These are phyloP conservation scores for Botrytis sinoallii DNA, from an alignment of 2,329 filamentous ascomycete species.

Conservation along the genomic window DNA sequence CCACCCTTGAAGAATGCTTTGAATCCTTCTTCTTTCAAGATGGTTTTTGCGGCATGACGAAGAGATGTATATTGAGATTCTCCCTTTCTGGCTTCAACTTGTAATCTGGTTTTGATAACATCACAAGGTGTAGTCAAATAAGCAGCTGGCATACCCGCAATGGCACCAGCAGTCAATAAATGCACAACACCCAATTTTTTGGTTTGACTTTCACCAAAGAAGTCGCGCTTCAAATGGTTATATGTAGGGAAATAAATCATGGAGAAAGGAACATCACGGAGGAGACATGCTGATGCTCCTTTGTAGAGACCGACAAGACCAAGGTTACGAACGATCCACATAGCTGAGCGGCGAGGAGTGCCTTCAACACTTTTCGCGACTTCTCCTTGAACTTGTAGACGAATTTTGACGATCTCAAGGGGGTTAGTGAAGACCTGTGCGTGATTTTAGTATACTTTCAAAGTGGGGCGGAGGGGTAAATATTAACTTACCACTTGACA, in stretches of 20 bases:
- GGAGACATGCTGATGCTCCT: constrained; percentile 87
- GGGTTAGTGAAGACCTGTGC: constrained; percentile 90
- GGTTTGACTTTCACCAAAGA: constrained; percentile 83
- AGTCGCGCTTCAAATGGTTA: constrained; percentile 86
- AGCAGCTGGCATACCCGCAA: constrained; percentile 85
- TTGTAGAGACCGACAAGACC: constrained; percentile 95
- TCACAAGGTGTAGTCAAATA: constrained; percentile 98
- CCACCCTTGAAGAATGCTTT: constrained; percentile 98
- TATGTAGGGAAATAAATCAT: constrained; percentile 99
- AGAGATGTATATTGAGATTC: constrained; percentile 85
- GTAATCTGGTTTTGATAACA: constrained; percentile 97
- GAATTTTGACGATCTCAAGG: constrained; percentile 98
- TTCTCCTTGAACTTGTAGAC: constrained; percentile 95
- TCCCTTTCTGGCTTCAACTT: constrained; percentile 96
- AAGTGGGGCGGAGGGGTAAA: neutral
- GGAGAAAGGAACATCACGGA: constrained; percentile 96
- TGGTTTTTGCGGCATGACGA: constrained; percentile 78
- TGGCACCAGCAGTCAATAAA: constrained; percentile 89
- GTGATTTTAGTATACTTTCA: constrained; percentile 17
- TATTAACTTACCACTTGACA: constrained; percentile 83
- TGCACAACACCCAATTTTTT: constrained; percentile 89
- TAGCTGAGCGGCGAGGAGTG: constrained; percentile 81
- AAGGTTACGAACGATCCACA: constrained; percentile 96
- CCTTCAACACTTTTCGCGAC: constrained; percentile 83
- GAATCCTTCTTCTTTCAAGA: constrained; percentile 89